These are phyloP conservation scores for Metschnikowia cerradonensis DNA, from an alignment of 805 yeast species.

Conservation along the genomic window DNA sequence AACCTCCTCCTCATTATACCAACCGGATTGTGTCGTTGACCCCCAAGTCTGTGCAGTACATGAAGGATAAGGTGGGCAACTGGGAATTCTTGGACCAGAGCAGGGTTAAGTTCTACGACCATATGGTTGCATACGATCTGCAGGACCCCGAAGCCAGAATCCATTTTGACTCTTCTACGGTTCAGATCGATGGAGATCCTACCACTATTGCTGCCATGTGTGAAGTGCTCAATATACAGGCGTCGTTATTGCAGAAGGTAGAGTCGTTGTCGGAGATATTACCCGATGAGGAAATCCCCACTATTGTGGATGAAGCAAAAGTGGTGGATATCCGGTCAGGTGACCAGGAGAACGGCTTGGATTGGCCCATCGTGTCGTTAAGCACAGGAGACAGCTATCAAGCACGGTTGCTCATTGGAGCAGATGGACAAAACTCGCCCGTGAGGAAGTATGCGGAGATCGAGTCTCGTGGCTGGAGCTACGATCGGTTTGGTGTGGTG, in stretches of 20 bases:
- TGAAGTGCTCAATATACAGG: conserved; percentile 81
- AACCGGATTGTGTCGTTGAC: conserved; percentile 86
- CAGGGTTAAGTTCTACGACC: conserved; percentile 76
- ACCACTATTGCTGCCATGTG: conserved; percentile 69
- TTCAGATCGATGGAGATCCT: conserved; percentile 18
- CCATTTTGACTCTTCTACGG: conserved; percentile 61
- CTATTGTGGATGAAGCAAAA: conserved; percentile 61
- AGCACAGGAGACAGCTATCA: conserved; percentile 59
- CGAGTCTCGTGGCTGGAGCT: conserved; percentile 88
- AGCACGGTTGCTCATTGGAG: conserved; percentile 82
- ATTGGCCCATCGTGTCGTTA: conserved; percentile 76
- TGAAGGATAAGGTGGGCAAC: conserved; percentile 62
- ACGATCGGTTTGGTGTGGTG: conserved; percentile 86
- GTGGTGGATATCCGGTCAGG: conserved; percentile 50
- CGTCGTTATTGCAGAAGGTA: conserved; percentile 55
- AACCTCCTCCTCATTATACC: conserved; percentile 52
- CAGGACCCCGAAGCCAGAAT: conserved; percentile 57
- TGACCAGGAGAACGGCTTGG: conserved; percentile 25
- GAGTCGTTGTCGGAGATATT: conserved; percentile 25
- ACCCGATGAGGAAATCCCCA: conserved; percentile 21
- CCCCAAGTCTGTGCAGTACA: conserved; percentile 66
- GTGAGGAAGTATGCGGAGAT: conserved; percentile 79
- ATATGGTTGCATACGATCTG: conserved; percentile 84
- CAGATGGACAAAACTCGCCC: conserved; percentile 94
- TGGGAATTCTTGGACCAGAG: conserved; percentile 68